Percentiles rank a stretch among this genome's conserved stretches.
phyloP scores from a whole-genome alignment of 192 early-diverging fungal species.

The Dissophora globulifera region DNA sequence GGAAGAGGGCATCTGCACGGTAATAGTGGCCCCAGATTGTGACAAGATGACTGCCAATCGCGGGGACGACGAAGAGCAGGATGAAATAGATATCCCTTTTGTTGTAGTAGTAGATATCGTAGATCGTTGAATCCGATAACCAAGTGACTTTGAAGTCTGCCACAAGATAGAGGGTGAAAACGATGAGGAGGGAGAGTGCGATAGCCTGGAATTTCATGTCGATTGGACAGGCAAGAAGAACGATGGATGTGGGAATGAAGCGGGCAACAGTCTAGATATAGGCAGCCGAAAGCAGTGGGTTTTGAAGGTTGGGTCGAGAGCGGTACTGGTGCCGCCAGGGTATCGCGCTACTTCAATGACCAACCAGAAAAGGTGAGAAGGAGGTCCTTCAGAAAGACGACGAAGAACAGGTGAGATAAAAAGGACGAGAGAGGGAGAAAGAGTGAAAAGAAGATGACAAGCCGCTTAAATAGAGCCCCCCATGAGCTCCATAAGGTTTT shows the following conservation, averaged over 20 bases:
- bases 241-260: neutral
- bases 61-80: slow-evolving; percentile 12
- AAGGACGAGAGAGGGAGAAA: neutral
- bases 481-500: neutral
- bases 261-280: too few relatives aligned
- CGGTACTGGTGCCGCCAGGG: neutral
- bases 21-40: slow-evolving; percentile 53
- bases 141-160: slow-evolving; percentile 28
- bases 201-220: slow-evolving; percentile 5
- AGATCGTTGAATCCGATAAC: neutral
- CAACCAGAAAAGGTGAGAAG: neutral
- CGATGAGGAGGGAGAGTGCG: neutral
- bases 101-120: slow-evolving; percentile 31
- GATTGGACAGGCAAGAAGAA: neutral
- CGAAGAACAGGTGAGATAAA: neutral
- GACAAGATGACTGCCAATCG: slow-evolving; percentile 27
- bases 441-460: neutral
- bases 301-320: neutral
- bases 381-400: neutral
- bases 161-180: slow-evolving; percentile 2
- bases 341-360: neutral
- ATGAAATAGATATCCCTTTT: slow-evolving; percentile 26
- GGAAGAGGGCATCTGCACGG: slow-evolving; percentile 21
- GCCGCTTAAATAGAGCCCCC: too few relatives aligned
- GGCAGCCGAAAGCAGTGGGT: too few relatives aligned